A percentile compares a stretch with the other conserved stretches of the same genome.
phyloP scores from a whole-genome alignment of 2,329 filamentous ascomycete genomes.

The Hypomyces perniciosus region DNA sequence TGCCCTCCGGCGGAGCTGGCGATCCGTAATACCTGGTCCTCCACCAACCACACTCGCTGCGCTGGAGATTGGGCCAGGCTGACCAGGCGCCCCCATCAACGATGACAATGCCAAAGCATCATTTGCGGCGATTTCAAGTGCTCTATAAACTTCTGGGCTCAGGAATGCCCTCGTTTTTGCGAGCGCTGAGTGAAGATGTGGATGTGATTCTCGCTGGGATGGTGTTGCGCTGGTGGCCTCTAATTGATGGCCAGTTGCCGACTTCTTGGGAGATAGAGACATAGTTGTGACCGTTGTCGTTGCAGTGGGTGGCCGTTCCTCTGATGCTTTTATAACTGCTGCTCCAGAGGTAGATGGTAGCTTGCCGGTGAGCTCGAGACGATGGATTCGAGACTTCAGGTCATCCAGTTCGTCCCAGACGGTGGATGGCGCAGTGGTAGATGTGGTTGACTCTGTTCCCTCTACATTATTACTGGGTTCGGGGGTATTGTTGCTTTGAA shows the following conservation, averaged over 20 bases:
- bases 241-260: slow-evolving; percentile 19
- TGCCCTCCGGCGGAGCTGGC: slow-evolving; percentile 81
- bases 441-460: slow-evolving; percentile 79
- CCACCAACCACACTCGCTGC: slow-evolving; percentile 57
- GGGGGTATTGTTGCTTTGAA: slow-evolving; percentile 22
- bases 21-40: slow-evolving; percentile 58
- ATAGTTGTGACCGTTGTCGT: slow-evolving; percentile 87
- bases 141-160: slow-evolving; percentile 64
- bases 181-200: slow-evolving; percentile 73
- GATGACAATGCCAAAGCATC: slow-evolving; percentile 76
- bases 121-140: slow-evolving; percentile 72
- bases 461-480: slow-evolving; percentile 43
- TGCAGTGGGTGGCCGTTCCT: slow-evolving; percentile 82
- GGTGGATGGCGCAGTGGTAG: slow-evolving; percentile 82
- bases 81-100: slow-evolving; percentile 68
- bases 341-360: slow-evolving; percentile 76
- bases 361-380: slow-evolving; percentile 84
- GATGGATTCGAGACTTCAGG: slow-evolving; percentile 85
- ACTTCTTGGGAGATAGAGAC: slow-evolving; percentile 78
- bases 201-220: slow-evolving; percentile 57
- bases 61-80: slow-evolving; percentile 62
- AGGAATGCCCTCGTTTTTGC: slow-evolving; percentile 69
- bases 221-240: slow-evolving; percentile 38
- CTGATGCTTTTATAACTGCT: slow-evolving; percentile 65
- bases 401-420: slow-evolving; percentile 98